A percentile compares a stretch with the other conserved stretches of the same genome.
These are phyloP conservation scores for Linaria vulgaris DNA, from an alignment of 257 asterid genomes.

Conservation along the genomic window DNA sequence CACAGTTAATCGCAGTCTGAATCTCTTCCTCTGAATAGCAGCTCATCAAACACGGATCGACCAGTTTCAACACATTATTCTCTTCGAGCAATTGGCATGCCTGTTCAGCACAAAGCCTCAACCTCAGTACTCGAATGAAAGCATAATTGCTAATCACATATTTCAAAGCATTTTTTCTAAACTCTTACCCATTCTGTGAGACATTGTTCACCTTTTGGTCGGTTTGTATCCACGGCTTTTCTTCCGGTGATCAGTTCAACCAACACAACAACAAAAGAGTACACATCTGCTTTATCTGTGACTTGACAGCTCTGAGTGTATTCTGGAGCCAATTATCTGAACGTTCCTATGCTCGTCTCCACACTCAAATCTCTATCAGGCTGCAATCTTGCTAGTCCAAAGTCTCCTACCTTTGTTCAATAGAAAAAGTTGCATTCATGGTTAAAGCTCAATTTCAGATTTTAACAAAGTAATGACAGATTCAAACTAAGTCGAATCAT, in stretches of 20 bases:
- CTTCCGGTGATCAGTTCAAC: slow-evolving; percentile 82
- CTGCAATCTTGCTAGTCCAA: slow-evolving; percentile 83
- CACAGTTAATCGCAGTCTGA: slow-evolving; percentile 55
- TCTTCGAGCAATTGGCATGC: slow-evolving; percentile 76
- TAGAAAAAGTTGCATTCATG: background rate
- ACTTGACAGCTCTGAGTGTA: slow-evolving; percentile 83
- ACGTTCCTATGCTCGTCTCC: slow-evolving; percentile 78
- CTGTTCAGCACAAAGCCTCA: slow-evolving; percentile 29
- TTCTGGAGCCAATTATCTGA: slow-evolving; percentile 92
- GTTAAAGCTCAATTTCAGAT: background rate
- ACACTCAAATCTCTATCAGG: slow-evolving; percentile 52
- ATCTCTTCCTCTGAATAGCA: slow-evolving; percentile 61
- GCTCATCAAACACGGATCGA: slow-evolving; percentile 57
- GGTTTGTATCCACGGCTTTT: slow-evolving; percentile 70
- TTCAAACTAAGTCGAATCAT: too few species aligned
- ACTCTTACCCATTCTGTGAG: slow-evolving; percentile 79
- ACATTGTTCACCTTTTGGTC: slow-evolving; percentile 83
- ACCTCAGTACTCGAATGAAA: too few species aligned
- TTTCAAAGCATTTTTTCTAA: background rate
- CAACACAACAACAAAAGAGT: slow-evolving; percentile 76
- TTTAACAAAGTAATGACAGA: too few species aligned
- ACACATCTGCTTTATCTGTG: slow-evolving; percentile 77
- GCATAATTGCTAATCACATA: too few species aligned
- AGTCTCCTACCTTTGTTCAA: slow-evolving; percentile 76
- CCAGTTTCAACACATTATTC: slow-evolving; percentile 37